These are phyloP conservation scores for Citrus australasica DNA, from an alignment of 345 rosid genomes.

Conservation along the genomic window DNA sequence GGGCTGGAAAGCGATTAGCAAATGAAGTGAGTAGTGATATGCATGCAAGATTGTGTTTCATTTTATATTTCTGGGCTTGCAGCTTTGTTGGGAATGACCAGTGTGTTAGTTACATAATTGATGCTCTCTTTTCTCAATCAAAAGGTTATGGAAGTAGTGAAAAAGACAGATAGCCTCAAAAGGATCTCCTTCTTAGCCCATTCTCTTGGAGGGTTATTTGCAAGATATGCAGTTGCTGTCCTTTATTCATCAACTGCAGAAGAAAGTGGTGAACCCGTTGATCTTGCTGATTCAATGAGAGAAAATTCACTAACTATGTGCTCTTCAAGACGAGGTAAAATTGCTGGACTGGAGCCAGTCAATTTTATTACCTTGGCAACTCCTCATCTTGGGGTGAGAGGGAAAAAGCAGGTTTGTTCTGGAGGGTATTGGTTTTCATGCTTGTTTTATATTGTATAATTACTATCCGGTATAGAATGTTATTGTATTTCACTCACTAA, in stretches of 20 bases:
- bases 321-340: conserved; percentile 44
- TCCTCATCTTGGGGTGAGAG: conserved; percentile 98
- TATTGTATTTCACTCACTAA: background rate
- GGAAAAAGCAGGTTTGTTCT: conserved; percentile 87
- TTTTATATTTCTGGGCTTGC: conserved; percentile 1
- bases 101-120: conserved; percentile 3
- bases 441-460: background rate
- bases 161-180: conserved; percentile 64
- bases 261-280: conserved; percentile 24
- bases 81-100: background rate
- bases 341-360: conserved; percentile 89
- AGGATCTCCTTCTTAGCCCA: conserved; percentile 92
- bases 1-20: conserved; percentile 93
- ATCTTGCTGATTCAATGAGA: conserved; percentile 22
- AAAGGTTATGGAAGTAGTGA: conserved; percentile 72
- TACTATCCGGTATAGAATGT: background rate
- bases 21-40: conserved; percentile 64
- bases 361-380: conserved; percentile 96
- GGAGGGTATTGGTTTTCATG: conserved; percentile 5
- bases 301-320: conserved; percentile 25
- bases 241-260: conserved; percentile 53
- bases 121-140: conserved; percentile 4
- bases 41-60: background rate
- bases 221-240: conserved; percentile 77
- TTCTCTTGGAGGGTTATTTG: conserved; percentile 97